Evolutionary conservation across 176 grass and related monocot species (phyloP).

Genomic region (Lolium multiflorum): DNA sequence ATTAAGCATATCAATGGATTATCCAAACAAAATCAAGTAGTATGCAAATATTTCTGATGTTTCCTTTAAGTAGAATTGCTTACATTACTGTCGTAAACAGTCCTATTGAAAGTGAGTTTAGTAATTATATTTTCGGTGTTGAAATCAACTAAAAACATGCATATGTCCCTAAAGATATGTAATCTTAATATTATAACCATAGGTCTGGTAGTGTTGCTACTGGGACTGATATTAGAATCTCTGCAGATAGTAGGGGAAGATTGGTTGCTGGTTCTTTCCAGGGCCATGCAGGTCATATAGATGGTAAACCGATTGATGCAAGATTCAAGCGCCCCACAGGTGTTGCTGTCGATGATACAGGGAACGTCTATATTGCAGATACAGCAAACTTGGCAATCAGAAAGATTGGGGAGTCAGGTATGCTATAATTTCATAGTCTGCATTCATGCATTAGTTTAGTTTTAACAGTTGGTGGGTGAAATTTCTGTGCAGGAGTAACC

Average conservation of each 20-base stretch:
- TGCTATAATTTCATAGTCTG: constrained; percentile 1
- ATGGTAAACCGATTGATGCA: constrained; percentile 93
- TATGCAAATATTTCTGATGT: not conserved
- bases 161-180: constrained; percentile 4
- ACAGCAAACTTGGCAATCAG: constrained; percentile 92
- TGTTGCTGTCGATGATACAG: constrained; percentile 86
- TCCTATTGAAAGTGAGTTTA: not conserved
- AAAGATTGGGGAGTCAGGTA: constrained; percentile 91
- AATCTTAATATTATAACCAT: constrained; percentile 21
- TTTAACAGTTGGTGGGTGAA: constrained; percentile 31
- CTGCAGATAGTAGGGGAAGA: constrained; percentile 94
- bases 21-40: constrained; percentile 3
- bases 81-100: not conserved
- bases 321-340: constrained; percentile 93
- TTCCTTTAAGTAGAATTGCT: constrained; percentile 24
- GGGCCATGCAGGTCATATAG: constrained; percentile 88
- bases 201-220: constrained; percentile 2
- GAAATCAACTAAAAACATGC: not conserved
- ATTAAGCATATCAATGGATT: not conserved
- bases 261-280: constrained; percentile 94
- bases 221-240: constrained; percentile 31
- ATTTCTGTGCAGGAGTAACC: constrained; percentile 61
- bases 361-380: constrained; percentile 98
- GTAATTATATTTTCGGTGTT: not conserved
- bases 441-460: constrained; percentile 27